A percentile compares a stretch with the other conserved stretches of the same genome.
These are phyloP conservation scores for Solanum stenotomum DNA, from an alignment of 257 asterid species.

Conservation along the genomic window DNA sequence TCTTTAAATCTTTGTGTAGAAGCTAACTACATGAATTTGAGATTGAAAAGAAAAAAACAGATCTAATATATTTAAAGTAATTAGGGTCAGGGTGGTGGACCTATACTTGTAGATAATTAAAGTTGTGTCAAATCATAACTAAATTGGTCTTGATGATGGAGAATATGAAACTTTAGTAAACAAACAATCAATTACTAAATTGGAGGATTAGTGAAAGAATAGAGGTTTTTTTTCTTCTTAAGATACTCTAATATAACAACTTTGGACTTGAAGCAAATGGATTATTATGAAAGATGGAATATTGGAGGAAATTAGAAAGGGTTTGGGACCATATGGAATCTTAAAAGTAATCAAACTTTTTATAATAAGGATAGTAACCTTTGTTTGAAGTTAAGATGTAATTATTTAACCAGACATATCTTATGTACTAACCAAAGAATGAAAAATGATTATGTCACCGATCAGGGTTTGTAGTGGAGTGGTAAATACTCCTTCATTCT, in stretches of 20 bases:
- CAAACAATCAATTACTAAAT: constrained; percentile 8
- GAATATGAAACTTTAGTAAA: constrained; percentile 21
- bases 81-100: neutral
- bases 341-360: constrained; percentile 7
- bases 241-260: constrained; percentile 9
- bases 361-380: constrained; percentile 9
- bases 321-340: constrained; percentile 22
- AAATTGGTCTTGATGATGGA: constrained; percentile 4
- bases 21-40: neutral
- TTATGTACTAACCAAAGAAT: constrained; percentile 16
- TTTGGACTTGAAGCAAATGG: constrained; percentile 11
- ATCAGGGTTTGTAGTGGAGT: no score
- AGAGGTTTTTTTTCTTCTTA: neutral
- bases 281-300: neutral
- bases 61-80: neutral
- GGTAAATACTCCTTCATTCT: neutral
- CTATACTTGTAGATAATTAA: neutral
- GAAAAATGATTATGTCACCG: constrained; percentile 9
- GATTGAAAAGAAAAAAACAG: neutral
- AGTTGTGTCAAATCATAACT: constrained; percentile 21
- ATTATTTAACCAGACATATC: constrained; percentile 31
- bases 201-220: constrained; percentile 21
- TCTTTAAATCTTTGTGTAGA: neutral
- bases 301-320: neutral
- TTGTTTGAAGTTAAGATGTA: constrained; percentile 19